These are phyloP conservation scores for Penicillium sp. DNA, from an alignment of 2,329 filamentous ascomycete species.

Conservation along the genomic window DNA sequence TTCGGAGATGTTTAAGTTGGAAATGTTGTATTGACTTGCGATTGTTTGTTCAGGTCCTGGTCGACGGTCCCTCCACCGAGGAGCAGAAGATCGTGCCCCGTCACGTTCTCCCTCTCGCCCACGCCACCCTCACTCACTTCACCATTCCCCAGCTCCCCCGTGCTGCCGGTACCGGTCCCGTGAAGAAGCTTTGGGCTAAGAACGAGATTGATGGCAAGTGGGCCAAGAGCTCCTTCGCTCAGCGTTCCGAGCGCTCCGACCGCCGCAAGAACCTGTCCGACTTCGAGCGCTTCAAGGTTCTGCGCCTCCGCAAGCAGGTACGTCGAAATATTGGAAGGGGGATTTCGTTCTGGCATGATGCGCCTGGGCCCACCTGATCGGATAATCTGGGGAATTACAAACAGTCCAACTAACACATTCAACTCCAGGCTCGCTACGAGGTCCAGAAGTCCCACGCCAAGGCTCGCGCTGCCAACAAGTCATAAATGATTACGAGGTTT, in stretches of 20 bases:
- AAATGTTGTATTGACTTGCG: constrained; percentile 20
- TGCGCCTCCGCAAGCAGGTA: constrained; percentile 99
- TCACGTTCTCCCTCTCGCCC: constrained; percentile 77
- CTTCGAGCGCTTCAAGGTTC: constrained; percentile 99
- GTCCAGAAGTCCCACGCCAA: constrained; percentile 95
- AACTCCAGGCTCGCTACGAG: constrained; percentile 74
- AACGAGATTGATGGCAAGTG: constrained; percentile 89
- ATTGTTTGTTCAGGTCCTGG: constrained; percentile 67
- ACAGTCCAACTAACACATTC: constrained; percentile 14
- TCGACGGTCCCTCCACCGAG: constrained; percentile 88
- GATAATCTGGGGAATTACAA: background rate
- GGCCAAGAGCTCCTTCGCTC: constrained; percentile 86
- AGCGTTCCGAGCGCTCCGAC: constrained; percentile 82
- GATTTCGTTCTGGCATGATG: background rate
- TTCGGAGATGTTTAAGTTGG: constrained; percentile 2
- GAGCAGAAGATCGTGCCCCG: constrained; percentile 77
- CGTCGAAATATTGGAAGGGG: constrained; percentile 32
- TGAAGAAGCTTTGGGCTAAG: constrained; percentile 90
- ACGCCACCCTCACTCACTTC: constrained; percentile 85
- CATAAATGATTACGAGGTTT: constrained; percentile 40
- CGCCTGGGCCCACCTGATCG: background rate
- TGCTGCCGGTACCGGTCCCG: constrained; percentile 73
- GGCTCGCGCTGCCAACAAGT: constrained; percentile 78
- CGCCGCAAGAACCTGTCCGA: constrained; percentile 90
- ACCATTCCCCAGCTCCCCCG: constrained; percentile 83